phyloP scores from a whole-genome alignment of 2,329 filamentous ascomycete species.

The Fusarium brevicatenulatum region DNA sequence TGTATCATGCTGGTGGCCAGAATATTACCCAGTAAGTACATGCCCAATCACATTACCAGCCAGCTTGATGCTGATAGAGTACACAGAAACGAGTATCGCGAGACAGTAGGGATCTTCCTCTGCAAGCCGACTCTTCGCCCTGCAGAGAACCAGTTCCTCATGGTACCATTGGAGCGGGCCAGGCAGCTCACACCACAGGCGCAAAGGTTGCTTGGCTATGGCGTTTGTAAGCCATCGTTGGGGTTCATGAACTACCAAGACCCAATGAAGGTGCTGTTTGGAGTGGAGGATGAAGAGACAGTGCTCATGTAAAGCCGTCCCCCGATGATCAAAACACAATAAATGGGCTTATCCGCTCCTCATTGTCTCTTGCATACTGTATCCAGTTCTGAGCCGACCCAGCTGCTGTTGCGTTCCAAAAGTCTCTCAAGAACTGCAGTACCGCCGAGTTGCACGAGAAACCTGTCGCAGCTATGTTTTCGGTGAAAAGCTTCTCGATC shows the following conservation, averaged over 20 bases:
- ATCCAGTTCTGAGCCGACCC: neutral
- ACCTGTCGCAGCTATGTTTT: neutral
- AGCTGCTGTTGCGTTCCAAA: neutral
- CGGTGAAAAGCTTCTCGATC: neutral
- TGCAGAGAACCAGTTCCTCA: conserved; percentile 27
- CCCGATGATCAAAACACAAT: neutral
- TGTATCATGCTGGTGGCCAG: conserved; percentile 54
- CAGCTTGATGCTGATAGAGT: neutral
- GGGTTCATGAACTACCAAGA: conserved; percentile 33
- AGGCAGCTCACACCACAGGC: conserved; percentile 21
- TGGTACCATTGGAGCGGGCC: conserved; percentile 13
- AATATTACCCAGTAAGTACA: conserved; percentile 45
- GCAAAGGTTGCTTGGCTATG: conserved; percentile 20
- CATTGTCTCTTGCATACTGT: neutral
- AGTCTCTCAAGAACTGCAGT: neutral
- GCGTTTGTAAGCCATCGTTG: conserved; percentile 8
- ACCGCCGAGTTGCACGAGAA: conserved; percentile 1
- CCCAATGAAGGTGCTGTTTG: conserved; percentile 24
- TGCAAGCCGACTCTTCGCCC: conserved; percentile 23
- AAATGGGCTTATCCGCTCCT: neutral
- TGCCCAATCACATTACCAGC: fast-evolving
- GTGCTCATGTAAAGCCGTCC: neutral
- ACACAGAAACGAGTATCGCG: neutral
- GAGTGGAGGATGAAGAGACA: conserved; percentile 24
- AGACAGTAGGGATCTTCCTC: conserved; percentile 28